Percentiles rank a stretch among this genome's conserved stretches.
These are phyloP conservation scores for Camellia lanceoleosa DNA, from an alignment of 148 eudicot genomes.

Conservation along the genomic window DNA sequence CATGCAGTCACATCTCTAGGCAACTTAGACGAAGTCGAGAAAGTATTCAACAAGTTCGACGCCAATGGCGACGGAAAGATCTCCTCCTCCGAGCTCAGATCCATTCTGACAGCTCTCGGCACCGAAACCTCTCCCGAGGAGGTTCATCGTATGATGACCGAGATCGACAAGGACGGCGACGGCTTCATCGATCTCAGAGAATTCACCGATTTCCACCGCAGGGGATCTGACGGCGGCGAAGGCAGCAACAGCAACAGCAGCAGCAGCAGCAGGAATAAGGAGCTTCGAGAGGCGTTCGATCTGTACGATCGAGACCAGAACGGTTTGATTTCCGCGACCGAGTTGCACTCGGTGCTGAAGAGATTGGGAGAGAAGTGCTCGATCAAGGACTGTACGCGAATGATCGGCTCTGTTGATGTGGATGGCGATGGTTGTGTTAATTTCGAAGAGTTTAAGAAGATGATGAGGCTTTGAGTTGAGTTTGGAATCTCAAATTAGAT, in stretches of 20 bases:
- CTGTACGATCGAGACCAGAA: conserved; percentile 20
- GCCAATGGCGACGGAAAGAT: conserved; percentile 24
- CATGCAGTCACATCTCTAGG: not conserved
- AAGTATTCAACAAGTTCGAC: conserved; percentile 22
- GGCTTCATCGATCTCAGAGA: conserved; percentile 17
- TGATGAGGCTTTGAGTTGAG: conserved; percentile 14
- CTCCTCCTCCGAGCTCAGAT: conserved; percentile 16
- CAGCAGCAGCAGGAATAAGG: not conserved
- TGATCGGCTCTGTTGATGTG: conserved; percentile 21
- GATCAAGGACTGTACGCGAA: conserved; percentile 15
- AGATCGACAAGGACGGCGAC: conserved; percentile 24
- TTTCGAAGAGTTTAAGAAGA: conserved; percentile 27
- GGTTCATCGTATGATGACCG: not conserved
- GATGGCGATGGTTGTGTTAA: conserved; percentile 26
- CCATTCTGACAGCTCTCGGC: conserved; percentile 20
- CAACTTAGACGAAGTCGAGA: conserved; percentile 7
- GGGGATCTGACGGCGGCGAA: not conserved
- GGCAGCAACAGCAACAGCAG: not conserved
- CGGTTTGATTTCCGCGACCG: conserved; percentile 20
- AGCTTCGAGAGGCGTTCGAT: conserved; percentile 19
- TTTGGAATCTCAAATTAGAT: not conserved
- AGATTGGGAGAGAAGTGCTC: conserved; percentile 22
- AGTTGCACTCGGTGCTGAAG: conserved; percentile 19
- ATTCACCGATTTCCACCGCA: conserved; percentile 15
- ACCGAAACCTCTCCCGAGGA: not conserved